Base-by-base conservation (phyloP, 2,329 filamentous ascomycete genomes). In the Monosporascus sp. region DNA sequence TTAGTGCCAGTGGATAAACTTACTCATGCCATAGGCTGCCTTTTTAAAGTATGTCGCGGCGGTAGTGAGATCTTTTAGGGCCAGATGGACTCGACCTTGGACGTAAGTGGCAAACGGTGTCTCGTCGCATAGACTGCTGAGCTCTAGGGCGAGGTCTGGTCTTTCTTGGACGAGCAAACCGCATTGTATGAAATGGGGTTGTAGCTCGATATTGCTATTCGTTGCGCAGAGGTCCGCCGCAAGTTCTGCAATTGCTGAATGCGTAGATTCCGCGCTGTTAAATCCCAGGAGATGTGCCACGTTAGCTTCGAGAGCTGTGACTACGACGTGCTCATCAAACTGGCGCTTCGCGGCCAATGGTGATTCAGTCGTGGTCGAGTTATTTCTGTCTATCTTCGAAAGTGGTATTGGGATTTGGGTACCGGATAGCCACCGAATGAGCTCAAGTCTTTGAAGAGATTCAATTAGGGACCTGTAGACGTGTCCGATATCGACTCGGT, bases 11-110 rank as follows among this genome's bases (percentile, higher is more conserved):
- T 48, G 56, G 16, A 9, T 40, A 40, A 51, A 79, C 87, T 76
- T 81, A 92, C 90, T 86, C 70, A 96, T 83, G 52, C 87, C 86
- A 63, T 90, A 87, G 20, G 91, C 90, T 55, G 91, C 90, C 66
- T 88, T 93, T 61, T 85, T 86, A 71, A 99, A 97, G 64, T 84
- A 83, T 27, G 82, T 75, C 27, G 90, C 83, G 52, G 94, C 93
- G 40, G 83, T 78, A 54, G 83, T 81, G 66, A 86, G 86, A 64
- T 96, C 87, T 51, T 86, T 87, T 58, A 87, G 81, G 5, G 86
- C 84, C 36, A 97, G 76, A 59, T 84, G 81, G 48, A 96, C 79
- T 31, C 94, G 86, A 2, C 89, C 94, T 69, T 92, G 90, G 5
- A 97, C 81, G 66, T 99, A 99, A 61, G 78, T 88, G 75, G 74